A percentile compares a stretch with the other conserved stretches of the same genome.
Evolutionary conservation across 176 grass and related monocot species (phyloP).

Genomic region (Panicum miliaceum): DNA sequence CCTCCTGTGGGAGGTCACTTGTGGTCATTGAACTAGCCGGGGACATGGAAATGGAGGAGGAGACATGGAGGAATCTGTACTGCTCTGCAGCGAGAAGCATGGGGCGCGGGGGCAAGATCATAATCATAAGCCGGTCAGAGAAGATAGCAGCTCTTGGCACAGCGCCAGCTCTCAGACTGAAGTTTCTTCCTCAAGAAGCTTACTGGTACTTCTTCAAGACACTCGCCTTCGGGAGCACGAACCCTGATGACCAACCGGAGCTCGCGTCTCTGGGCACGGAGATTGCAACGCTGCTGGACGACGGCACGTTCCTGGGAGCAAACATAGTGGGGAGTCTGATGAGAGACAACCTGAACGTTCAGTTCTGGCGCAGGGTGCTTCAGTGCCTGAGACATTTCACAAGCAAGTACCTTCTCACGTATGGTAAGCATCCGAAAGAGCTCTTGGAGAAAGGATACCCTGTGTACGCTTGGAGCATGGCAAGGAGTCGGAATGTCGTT

Average conservation of each 20-base stretch:
- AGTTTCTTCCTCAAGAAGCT: slow-evolving; percentile 8
- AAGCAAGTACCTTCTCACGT: slow-evolving; percentile 17
- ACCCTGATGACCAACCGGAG: slow-evolving; percentile 18
- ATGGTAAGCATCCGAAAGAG: neutral
- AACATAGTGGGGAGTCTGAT: neutral
- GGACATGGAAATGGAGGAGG: neutral
- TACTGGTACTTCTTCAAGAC: slow-evolving; percentile 53
- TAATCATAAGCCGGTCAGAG: slow-evolving; percentile 20
- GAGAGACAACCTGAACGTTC: neutral
- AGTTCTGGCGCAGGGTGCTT: slow-evolving; percentile 12
- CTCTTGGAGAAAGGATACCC: neutral
- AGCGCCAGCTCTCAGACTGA: neutral
- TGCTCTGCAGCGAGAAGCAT: neutral
- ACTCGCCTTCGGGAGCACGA: slow-evolving; percentile 33
- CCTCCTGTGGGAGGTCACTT: neutral
- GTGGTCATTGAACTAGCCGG: slow-evolving; percentile 10
- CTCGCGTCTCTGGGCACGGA: slow-evolving; percentile 9
- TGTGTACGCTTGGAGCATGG: neutral
- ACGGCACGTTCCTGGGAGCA: neutral
- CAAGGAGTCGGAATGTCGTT: neutral
- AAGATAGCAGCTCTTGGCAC: slow-evolving; percentile 3
- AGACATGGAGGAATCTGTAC: slow-evolving; percentile 28
- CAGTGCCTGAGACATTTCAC: neutral
- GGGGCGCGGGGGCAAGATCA: slow-evolving; percentile 38
- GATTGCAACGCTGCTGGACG: neutral